Evolutionary conservation across 257 asterid genomes (phyloP), one percentile per base, ranked within the genome.

Genomic region (Capsicum rhomboideum): DNA sequence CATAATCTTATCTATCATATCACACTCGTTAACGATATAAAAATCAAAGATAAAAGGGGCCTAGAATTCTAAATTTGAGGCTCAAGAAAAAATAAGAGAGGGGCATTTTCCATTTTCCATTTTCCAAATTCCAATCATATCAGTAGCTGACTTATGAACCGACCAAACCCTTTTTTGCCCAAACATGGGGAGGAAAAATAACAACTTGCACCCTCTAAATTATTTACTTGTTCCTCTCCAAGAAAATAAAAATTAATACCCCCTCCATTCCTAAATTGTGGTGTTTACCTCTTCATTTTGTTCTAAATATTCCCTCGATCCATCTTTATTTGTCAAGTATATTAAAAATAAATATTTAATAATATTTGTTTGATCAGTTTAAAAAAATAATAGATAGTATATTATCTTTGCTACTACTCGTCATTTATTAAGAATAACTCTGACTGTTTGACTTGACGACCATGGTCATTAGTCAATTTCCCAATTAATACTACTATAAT

Each of bases 41-140:
- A 37, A 7, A n/a, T n/a, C n/a, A n/a, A n/a, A 2, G 53, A 69
- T 82, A 21, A 42, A 37, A 2, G 14, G 49, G 79, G 82, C 49
- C 84, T 77, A 85, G 21, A 77, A 20, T 72, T 49, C n/a, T 28
- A 75, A 71, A 80, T 83, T 84, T 84, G 91, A 88, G 91, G 90
- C 82, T 86, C 69, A 85, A 90, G 88, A 87, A 12, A 85, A 74
- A 79, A 69, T 29, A 28, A 17, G 21, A 72, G 4, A 17, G 2
- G 37, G 12, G n/a, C 79, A 72, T 72, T 42, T 72, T 37, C 91
- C 92, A 34, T 90, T n/a, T n/a, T n/a, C n/a, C n/a, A 91, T 93
- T 28, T 64, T 28, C 28, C 50, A 67, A 67, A 31, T 67, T 34
- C 91, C 92, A 93, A 93, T 93, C 89, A 92, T 93, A 91, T 91